Percentiles rank a stretch among this genome's conserved stretches.
phyloP scores from a whole-genome alignment of 1,139 yeast genomes.

The Yamadazyma taylorii region DNA sequence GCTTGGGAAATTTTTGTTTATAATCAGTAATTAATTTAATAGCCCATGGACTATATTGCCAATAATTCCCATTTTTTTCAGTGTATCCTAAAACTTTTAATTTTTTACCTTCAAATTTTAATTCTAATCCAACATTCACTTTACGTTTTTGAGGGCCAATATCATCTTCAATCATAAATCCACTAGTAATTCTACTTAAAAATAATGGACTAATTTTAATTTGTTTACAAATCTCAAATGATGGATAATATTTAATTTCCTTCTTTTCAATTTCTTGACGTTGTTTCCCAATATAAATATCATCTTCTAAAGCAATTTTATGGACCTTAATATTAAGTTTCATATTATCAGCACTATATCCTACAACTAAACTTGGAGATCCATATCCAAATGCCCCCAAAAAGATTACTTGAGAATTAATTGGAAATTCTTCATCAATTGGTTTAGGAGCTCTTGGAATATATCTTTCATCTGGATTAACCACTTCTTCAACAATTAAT shows the following conservation, averaged over 20 bases:
- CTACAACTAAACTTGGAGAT: constrained; percentile 72
- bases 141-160: constrained; percentile 34
- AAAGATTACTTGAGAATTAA: constrained; percentile 71
- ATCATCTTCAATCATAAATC: constrained; percentile 58
- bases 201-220: constrained; percentile 62
- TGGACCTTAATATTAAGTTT: constrained; percentile 54
- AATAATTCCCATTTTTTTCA: constrained; percentile 61
- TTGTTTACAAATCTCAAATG: constrained; percentile 63
- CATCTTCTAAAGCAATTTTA: constrained; percentile 50
- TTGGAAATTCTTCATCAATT: constrained; percentile 78
- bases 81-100: constrained; percentile 89
- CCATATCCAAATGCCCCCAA: constrained; percentile 91
- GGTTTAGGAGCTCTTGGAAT: constrained; percentile 75
- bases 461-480: constrained; percentile 72
- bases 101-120: constrained; percentile 78
- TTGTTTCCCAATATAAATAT: constrained; percentile 62
- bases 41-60: constrained; percentile 86
- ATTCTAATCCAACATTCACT: constrained; percentile 78
- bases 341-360: constrained; percentile 52
- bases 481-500: constrained; percentile 72
- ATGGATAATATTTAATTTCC: constrained; percentile 61
- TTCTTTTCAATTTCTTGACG: constrained; percentile 58
- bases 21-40: constrained; percentile 65
- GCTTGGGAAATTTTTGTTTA: constrained; percentile 55
- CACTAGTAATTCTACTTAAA: constrained; percentile 76